These are phyloP conservation scores for Allomyces macrogynus DNA, from an alignment of 192 early-diverging fungal genomes.

Conservation along the genomic window DNA sequence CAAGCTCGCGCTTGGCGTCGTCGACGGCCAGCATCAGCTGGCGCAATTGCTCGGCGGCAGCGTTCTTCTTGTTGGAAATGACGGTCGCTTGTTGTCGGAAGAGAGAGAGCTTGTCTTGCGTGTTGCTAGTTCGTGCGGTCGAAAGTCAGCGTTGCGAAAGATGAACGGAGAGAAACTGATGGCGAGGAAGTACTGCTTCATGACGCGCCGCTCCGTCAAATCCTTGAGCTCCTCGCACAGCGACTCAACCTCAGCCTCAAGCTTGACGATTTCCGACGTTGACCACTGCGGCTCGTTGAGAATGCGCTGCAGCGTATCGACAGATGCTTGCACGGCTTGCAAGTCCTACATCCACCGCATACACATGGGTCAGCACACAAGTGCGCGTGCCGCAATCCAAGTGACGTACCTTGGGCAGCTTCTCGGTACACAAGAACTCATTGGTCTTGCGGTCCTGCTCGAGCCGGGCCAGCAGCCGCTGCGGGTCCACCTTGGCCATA, in stretches of 20 bases:
- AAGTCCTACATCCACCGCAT: too few species aligned
- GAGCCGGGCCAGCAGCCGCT: slow-evolving; percentile 23
- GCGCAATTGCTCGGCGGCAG: slow-evolving; percentile 16
- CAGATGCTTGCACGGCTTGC: neutral
- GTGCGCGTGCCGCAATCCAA: too few species aligned
- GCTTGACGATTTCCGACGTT: neutral
- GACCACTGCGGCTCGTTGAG: neutral
- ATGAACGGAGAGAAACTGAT: neutral
- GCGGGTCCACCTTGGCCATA: slow-evolving; percentile 16
- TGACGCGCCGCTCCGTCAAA: slow-evolving; percentile 24
- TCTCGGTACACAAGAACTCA: slow-evolving; percentile 28
- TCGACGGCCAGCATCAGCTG: neutral
- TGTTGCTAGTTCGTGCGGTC: neutral
- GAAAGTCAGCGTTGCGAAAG: neutral
- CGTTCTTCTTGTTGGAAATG: slow-evolving; percentile 36
- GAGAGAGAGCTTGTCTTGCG: slow-evolving; percentile 28
- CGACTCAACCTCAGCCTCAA: slow-evolving; percentile 17
- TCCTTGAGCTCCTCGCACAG: slow-evolving; percentile 22
- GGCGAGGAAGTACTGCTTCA: slow-evolving; percentile 5
- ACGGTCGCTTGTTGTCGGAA: slow-evolving; percentile 39
- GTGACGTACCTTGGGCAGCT: slow-evolving; percentile 18
- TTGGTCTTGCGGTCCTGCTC: slow-evolving; percentile 40
- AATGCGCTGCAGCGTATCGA: neutral
- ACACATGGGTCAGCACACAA: too few species aligned
- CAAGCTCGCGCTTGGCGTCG: too few species aligned